phyloP scores from a whole-genome alignment of 1,284 basidiomycete species.

The Marasmius tenuissimus region DNA sequence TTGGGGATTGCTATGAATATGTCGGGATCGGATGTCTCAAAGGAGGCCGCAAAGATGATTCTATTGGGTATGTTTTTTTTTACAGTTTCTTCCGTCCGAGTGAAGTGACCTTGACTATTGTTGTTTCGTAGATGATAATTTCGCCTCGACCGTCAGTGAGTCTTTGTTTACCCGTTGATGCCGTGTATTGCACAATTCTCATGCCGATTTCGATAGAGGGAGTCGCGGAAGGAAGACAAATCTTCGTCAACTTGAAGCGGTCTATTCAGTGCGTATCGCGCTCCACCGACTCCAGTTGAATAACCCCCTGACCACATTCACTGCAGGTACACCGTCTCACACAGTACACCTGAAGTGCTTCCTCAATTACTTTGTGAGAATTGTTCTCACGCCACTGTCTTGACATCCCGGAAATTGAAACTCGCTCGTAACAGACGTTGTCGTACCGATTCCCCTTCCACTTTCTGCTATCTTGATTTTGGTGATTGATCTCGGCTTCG shows the following conservation, averaged over 20 bases:
- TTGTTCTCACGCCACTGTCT: neutral
- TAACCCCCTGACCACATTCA: neutral
- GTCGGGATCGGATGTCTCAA: constrained; percentile 71
- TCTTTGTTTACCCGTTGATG: constrained; percentile 18
- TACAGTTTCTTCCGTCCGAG: neutral
- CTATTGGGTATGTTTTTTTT: constrained; percentile 44
- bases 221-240: constrained; percentile 66
- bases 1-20: constrained; percentile 77
- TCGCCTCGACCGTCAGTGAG: constrained; percentile 69
- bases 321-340: constrained; percentile 59
- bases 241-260: constrained; percentile 68
- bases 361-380: constrained; percentile 62
- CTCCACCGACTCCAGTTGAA: neutral
- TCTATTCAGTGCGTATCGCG: constrained; percentile 54
- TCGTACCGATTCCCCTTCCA: constrained; percentile 66
- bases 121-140: constrained; percentile 54
- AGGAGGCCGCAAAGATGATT: constrained; percentile 76
- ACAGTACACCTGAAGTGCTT: constrained; percentile 68
- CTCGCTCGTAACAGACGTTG: constrained; percentile 49
- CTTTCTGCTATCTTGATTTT: constrained; percentile 68
- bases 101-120: neutral
- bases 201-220: constrained; percentile 42
- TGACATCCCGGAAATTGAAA: neutral
- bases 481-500: constrained; percentile 71
- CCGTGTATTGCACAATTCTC: neutral